Base-by-base conservation (phyloP, 1,139 yeast species). In the Hanseniaspora uvarum region DNA sequence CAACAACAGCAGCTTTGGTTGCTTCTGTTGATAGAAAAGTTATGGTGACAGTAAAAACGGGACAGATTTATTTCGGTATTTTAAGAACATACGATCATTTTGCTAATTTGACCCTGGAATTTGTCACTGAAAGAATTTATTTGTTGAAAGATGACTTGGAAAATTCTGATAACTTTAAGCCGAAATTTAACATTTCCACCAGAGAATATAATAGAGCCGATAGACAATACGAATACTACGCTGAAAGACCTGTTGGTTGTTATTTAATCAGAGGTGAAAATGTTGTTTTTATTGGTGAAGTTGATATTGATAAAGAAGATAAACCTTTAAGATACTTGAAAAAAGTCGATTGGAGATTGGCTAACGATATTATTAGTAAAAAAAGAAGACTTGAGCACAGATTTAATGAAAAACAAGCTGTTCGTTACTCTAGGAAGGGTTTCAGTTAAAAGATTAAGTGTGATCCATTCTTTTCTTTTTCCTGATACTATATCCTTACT, bases 201-300 rank as follows among this genome's bases (percentile, higher is more conserved):
- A 8, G 36, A 16, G 31, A 52, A 55, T 19, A 61, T 72, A 60
- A 49, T 16, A 34, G 12, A 12, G 19, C 16, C 2, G 16, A 33
- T 39, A 41, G 34, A 49, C 37, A 49, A 12, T 49, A 41, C 33
- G 53, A 49, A n/a, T 49, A 40, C 23, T 92, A 81, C 65, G 95
- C 86, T 6, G 96, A 92, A 67, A 74, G 72, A 26, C 76, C 77
- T 56, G 77, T 87, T 55, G 95, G 95, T 1, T 87, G 87, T 52
- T 84, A 83, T 64, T 79, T 94, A 73, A 84, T 94, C 39, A 84
- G 98, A 70, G 98, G 99, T 58, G 99, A 92, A 68, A 92, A 92
- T 63, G 94, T 92, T 16, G 94, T 89, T n/a, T 79, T 89, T 80
- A 70, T 92, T 68, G 98, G 98, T 23, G 97, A 92, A 66, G 77